These are phyloP conservation scores for Nigrospora osmanthi DNA, from an alignment of 2,329 filamentous ascomycete species.

Conservation along the genomic window DNA sequence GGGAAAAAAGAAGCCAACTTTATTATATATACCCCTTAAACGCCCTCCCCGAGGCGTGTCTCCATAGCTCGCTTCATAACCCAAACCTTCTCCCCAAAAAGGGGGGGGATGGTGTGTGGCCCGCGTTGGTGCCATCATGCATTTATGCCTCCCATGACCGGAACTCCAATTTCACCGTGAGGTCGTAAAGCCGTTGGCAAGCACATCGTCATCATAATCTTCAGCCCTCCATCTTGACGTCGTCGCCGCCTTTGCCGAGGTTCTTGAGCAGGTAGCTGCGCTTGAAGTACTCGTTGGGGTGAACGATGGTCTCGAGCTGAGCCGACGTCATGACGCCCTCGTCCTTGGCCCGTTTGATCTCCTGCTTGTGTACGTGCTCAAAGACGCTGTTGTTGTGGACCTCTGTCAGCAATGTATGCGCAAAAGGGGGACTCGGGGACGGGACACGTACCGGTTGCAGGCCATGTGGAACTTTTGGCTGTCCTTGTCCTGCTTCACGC, in stretches of 20 bases:
- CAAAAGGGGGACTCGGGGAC: neutral
- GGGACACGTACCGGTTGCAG: slow-evolving; percentile 69
- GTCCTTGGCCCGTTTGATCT: slow-evolving; percentile 71
- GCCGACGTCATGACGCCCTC: slow-evolving; percentile 62
- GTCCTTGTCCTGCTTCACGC: slow-evolving; percentile 81
- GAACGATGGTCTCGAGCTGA: slow-evolving; percentile 89
- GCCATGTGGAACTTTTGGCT: slow-evolving; percentile 89
- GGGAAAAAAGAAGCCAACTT: no score
- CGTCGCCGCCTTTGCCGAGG: slow-evolving; percentile 47
- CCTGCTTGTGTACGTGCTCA: slow-evolving; percentile 73
- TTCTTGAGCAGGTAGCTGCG: slow-evolving; percentile 85
- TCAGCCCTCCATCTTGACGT: slow-evolving; percentile 50
- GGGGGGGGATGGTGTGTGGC: no score
- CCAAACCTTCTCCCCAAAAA: no score
- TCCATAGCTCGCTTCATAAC: no score
- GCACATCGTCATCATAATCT: no score
- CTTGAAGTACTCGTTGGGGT: slow-evolving; percentile 98
- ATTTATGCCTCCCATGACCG: neutral
- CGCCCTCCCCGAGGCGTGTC: no score
- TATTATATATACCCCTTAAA: no score
- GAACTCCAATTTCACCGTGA: neutral
- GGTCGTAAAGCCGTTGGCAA: neutral
- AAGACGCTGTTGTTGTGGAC: slow-evolving; percentile 58
- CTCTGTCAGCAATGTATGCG: neutral
- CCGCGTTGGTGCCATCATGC: no score